Base-by-base conservation (phyloP, 495 filamentous ascomycete species). In the Neurospora intermedia region DNA sequence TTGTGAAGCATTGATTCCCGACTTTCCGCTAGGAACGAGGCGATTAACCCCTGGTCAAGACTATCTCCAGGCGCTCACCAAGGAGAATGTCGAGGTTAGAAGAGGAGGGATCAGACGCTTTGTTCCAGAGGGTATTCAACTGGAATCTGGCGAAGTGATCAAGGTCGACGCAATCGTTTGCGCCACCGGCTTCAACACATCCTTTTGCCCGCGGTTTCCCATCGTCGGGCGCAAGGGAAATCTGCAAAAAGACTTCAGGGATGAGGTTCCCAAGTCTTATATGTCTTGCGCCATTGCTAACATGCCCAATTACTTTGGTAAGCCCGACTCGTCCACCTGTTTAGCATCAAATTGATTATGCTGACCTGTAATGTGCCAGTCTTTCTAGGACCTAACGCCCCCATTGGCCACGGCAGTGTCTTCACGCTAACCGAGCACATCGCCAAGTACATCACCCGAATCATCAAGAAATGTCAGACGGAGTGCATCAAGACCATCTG, bases 11-110 rank as follows among this genome's bases (percentile, higher is more conserved):
- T 83, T 93, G 13, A 86, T 92, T 35, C 91, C 92, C 1, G 84
- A 88, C 46, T 93, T 89, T 75, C 85, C 89, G 3, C 84, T 91
- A 0, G 88, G 90, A 38, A 91, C 88, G 74, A 84, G 90, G 69
- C 84, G 92, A 42, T 85, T 92, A 43, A 94, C 91, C 0, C 91
- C 91, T 3, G 91, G 87, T 0, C 87, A 87, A 16, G 87, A 89
- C 0, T 94, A 93, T 77, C 84, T 94, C 1, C 88, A 88, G 69
- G 85, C 91, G 3, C 76, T 93, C 27, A 83, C 84, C 4, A 80
- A 88, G 69, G 81, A 86, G 8, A 93, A 93, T 69, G 87, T 90
- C 73, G 83, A 85, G 69, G 85, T 90, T 35, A 86, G 90, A 71
- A 84, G 82, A n/a, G 84, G 84, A 0, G 82, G 74, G 2, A 92